Conservation (phyloP, 2,329 filamentous ascomycete genomes). For the Aspergillus fructus region DNA sequence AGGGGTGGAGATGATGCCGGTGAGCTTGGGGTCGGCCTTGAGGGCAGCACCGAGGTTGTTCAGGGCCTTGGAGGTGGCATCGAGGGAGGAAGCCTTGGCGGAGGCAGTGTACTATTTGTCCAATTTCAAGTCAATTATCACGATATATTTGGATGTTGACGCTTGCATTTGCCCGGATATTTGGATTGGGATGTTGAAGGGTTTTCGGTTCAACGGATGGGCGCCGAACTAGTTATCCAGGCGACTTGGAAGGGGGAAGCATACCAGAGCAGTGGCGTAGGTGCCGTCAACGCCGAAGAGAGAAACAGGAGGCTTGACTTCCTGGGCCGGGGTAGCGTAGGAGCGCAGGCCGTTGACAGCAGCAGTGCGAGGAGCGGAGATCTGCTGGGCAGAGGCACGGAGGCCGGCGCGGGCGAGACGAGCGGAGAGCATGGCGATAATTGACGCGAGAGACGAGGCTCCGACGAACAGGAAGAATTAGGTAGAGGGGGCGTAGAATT, state of each 20-base stretch:
- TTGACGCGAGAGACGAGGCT: slow-evolving; percentile 19
- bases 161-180: background rate
- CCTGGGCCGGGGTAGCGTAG: slow-evolving; percentile 70
- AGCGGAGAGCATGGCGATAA: slow-evolving; percentile 54
- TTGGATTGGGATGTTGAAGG: background rate
- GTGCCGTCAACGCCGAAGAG: slow-evolving; percentile 97
- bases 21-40: slow-evolving; percentile 80
- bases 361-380: slow-evolving; percentile 42
- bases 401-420: slow-evolving; percentile 57
- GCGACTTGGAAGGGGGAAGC: slow-evolving; percentile 34
- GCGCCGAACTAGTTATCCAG: background rate
- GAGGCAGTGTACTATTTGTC: slow-evolving; percentile 83
- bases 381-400: slow-evolving; percentile 52
- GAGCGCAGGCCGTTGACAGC: slow-evolving; percentile 58
- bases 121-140: slow-evolving; percentile 13
- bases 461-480: slow-evolving; percentile 19
- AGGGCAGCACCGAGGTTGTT: slow-evolving; percentile 68
- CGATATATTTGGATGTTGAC: background rate
- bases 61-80: slow-evolving; percentile 80
- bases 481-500: slow-evolving; percentile 21
- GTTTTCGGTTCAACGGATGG: slow-evolving; percentile 20
- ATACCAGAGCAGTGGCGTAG: slow-evolving; percentile 97
- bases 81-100: slow-evolving; percentile 81
- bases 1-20: slow-evolving; percentile 71
- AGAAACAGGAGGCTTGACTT: slow-evolving; percentile 79